Base-by-base conservation (phyloP, 768 basidiomycete genomes). In the Lactarius hengduanensis region DNA sequence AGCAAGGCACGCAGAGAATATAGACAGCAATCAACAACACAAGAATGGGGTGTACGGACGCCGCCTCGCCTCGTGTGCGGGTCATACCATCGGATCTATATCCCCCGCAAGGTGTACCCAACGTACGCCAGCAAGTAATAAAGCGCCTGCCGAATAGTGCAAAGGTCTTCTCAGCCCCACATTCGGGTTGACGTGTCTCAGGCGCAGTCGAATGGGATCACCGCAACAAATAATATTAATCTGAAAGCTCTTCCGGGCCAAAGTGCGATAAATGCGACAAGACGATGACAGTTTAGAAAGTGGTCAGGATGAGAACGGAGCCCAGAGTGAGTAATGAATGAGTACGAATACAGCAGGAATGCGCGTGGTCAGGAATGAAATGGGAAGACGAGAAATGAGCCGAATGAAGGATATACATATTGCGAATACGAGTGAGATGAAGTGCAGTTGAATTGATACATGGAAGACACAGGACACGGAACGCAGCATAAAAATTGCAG, bases 241-340 rank as follows among this genome's bases (percentile, higher is more conserved):
- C 43, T 54, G 26, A 54, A 54, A 13, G 28, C 28, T 30, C 53
- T 28, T 54, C 28, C 30, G 13, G 15, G 8, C 54, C 18, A 16
- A 59, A 59, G 26, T 55, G 54, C 34, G 41, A 13, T 63, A 59
- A 67, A 67, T 63, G 57, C 6, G 32, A 58, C 66, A 67, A 59
- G 62, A 63, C 63, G 38, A 43, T 55, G 41, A 30, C 28, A 22
- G 53, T 36, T 34, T 59, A 59, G 38, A 56, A 45, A 15, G 30
- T 53, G 9, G 40, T 34, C 60, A 13, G 45, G 34, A 28, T 57
- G 28, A 65, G 59, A 57, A 38, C 2, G 55, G 59, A n/a, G 43
- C 18, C 26, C 22, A 32, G 41, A 4, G 58, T 67, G 53, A 63
- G 58, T 63, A 57, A 36, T 20, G 38, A 40, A 36, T 20, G 30